A percentile compares a stretch with the other conserved stretches of the same genome.
Evolutionary conservation across 768 basidiomycete genomes (phyloP).

Genomic region (Kwoniella sp.): DNA sequence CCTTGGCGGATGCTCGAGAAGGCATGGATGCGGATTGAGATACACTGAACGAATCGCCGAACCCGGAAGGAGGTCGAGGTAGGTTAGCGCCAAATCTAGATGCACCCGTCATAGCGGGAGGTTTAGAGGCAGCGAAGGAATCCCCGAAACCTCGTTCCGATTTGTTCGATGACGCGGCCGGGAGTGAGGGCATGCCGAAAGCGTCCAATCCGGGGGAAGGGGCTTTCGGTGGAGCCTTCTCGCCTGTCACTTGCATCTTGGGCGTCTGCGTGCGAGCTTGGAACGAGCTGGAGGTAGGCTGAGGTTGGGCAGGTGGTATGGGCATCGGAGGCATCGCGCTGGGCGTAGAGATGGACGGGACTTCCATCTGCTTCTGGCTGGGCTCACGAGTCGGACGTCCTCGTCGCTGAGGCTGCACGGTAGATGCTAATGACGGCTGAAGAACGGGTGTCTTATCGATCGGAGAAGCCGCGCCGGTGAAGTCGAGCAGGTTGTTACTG

Average conservation of each 20-base stretch:
- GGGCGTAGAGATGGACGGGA: background rate
- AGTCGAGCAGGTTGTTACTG: constrained; percentile 42
- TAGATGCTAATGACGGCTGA: constrained; percentile 38
- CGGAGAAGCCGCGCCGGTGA: constrained; percentile 35
- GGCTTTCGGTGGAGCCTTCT: constrained; percentile 5
- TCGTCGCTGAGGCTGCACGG: constrained; percentile 51
- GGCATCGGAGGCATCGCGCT: constrained; percentile 16
- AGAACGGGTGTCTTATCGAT: constrained; percentile 18
- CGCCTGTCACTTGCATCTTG: constrained; percentile 37
- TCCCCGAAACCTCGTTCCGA: constrained; percentile 39
- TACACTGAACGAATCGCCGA: constrained; percentile 34
- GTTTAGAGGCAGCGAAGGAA: constrained; percentile 28
- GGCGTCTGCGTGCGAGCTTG: constrained; percentile 3
- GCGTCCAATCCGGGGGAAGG: constrained; percentile 35
- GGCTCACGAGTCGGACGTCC: constrained; percentile 50
- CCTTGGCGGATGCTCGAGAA: constrained; percentile 3
- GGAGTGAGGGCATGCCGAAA: constrained; percentile 41
- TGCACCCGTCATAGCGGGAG: constrained; percentile 6
- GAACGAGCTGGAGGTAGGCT: constrained; percentile 2
- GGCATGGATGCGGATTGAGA: constrained; percentile 7
- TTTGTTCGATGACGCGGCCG: constrained; percentile 1
- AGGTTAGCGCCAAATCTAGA: constrained; percentile 15
- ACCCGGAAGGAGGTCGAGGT: constrained; percentile 25
- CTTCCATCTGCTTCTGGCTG: constrained; percentile 20
- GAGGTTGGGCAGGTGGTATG: constrained; percentile 11